Evolutionary conservation across 2,329 filamentous ascomycete species (phyloP).

Genomic region (Blastomyces emzantsi): DNA sequence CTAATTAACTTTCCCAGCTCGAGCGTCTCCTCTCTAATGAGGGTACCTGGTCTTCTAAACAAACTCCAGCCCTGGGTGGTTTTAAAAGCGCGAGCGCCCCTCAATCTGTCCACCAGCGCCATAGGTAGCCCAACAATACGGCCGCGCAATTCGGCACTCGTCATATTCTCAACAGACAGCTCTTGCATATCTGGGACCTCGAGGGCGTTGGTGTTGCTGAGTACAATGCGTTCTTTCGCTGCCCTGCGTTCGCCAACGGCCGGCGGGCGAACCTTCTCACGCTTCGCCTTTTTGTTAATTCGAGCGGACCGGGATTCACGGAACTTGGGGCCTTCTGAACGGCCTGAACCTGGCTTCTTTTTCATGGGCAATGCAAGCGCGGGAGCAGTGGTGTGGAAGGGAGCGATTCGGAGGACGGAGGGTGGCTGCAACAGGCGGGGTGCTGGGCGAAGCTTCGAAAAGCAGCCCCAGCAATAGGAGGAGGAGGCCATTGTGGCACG

Average conservation of each 20-base stretch:
- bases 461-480: constrained; percentile 51
- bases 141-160: constrained; percentile 49
- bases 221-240: constrained; percentile 75
- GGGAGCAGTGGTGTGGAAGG: constrained; percentile 40
- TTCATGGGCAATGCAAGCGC: constrained; percentile 36
- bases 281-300: constrained; percentile 37
- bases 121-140: constrained; percentile 62
- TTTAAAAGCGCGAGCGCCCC: constrained; percentile 85
- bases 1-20: constrained; percentile 58
- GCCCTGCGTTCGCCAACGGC: constrained; percentile 75
- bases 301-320: constrained; percentile 33
- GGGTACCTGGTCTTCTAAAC: constrained; percentile 69
- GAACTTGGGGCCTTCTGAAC: constrained; percentile 26
- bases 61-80: constrained; percentile 76
- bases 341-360: constrained; percentile 37
- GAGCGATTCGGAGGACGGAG: constrained; percentile 39
- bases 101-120: constrained; percentile 65
- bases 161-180: constrained; percentile 48
- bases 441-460: constrained; percentile 41
- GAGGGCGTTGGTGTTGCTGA: constrained; percentile 90
- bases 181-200: constrained; percentile 60
- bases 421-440: constrained; percentile 28
- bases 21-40: constrained; percentile 71
- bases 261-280: constrained; percentile 42
- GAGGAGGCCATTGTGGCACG: constrained; percentile 44